Base-by-base conservation (phyloP, 1,139 yeast species). In the Hyphopichia burtonii region DNA sequence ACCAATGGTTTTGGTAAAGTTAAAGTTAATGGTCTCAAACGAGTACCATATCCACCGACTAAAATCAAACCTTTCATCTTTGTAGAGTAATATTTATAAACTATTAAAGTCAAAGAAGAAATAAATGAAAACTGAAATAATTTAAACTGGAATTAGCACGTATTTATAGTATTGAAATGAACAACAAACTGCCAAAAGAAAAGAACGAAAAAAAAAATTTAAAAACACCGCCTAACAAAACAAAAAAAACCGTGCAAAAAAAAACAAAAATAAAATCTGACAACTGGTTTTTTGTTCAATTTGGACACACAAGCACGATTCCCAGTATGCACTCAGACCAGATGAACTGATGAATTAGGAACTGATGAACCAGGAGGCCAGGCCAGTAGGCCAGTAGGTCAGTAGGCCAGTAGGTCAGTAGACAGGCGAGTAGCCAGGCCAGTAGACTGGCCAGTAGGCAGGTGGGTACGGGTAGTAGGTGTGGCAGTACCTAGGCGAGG, bases 21-120 rank as follows among this genome's bases (percentile, higher is more conserved):
- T 61, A 94, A 79, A 48, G 99, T 94, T 61, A 93, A 80, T 51
- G 99, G 99, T 82, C 99, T 91, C 77, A 93, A 86, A 77, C 99
- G 94, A 63, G 99, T 93, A 79, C 99, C 99, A 78, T 90, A 93
- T 69, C 99, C 99, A 65, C 99, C 99, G 60, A 93, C 99, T 68
- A 93, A 86, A 79, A 93, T 93, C 70, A 93, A 83, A 65, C 97
- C 99, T 79, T 93, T 93, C 99, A 93, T 93, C n/a, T n/a, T n/a
- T n/a, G n/a, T n/a, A n/a, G n/a, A n/a, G n/a, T 10, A 35, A 7
- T 33, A 16, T 25, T 25, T 25, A 37, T 31, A n/a, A 33, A 19
- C 23, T 15, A 25, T 18, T 34, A 28, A 33, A 33, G 37, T 38
- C 41, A 38, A 38, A 38, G 41, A 37, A 16, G 28, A 37, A 31